Conservation (phyloP, 2,329 filamentous ascomycete genomes). For the Pestalotiopsis sp. region DNA sequence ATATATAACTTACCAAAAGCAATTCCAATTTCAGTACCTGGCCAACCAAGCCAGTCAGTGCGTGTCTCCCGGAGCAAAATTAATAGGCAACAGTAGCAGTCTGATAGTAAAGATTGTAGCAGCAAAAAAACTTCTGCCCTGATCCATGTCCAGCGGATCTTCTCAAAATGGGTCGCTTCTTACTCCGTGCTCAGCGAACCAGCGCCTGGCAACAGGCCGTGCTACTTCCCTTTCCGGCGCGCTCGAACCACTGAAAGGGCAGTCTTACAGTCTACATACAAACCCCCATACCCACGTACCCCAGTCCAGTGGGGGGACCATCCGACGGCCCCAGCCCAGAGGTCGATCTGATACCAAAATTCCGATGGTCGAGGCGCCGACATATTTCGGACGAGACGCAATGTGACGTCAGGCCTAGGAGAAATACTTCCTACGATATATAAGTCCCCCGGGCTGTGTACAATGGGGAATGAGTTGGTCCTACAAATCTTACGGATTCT, state of each 20-base stretch:
- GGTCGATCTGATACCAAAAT: conserved; percentile 11
- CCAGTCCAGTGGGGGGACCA: not conserved
- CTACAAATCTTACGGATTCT: not conserved
- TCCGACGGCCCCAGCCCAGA: not conserved
- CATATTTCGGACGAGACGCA: not conserved
- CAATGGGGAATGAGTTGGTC: not conserved
- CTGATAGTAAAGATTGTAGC: not conserved
- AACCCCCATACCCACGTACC: conserved; percentile 6
- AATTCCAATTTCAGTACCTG: not conserved
- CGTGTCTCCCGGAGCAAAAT: not conserved
- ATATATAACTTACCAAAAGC: not conserved
- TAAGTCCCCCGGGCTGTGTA: not conserved
- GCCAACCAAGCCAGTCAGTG: not conserved
- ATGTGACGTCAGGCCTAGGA: not conserved
- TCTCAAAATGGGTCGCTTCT: not conserved
- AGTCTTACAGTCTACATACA: not conserved
- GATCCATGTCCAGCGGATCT: not conserved
- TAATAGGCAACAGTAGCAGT: not conserved
- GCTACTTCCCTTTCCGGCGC: not conserved
- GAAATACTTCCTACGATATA: not conserved
- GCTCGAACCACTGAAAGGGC: not conserved
- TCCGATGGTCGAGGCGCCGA: not conserved
- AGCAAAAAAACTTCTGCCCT: not conserved
- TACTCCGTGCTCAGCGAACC: not conserved
- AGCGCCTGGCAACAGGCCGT: not conserved